Evolutionary conservation across 371 early-diverging fungal genomes (phyloP).

Genomic region (Mucor saturninus): DNA sequence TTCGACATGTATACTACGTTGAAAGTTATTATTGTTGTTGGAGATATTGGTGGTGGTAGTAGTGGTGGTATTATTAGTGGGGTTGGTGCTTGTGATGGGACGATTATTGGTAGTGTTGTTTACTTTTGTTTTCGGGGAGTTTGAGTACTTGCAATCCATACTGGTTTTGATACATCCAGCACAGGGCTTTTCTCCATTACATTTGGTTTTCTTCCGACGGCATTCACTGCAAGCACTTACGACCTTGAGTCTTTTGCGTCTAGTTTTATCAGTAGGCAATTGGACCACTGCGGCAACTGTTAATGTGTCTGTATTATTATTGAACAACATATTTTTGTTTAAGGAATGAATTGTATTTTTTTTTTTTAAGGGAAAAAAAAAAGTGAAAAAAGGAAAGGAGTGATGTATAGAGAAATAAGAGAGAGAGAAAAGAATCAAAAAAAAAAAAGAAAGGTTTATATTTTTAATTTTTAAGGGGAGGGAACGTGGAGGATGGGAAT

Average conservation of each 20-base stretch:
- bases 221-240: slow-evolving; percentile 68
- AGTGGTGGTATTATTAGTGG: not conserved
- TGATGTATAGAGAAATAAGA: slow-evolving; percentile 4
- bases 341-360: slow-evolving; percentile 5
- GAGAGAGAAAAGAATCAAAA: slow-evolving; percentile 11
- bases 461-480: slow-evolving; percentile 20
- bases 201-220: slow-evolving; percentile 66
- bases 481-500: slow-evolving; percentile 26
- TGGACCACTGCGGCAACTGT: slow-evolving; percentile 18
- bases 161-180: slow-evolving; percentile 44
- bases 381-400: slow-evolving; percentile 11
- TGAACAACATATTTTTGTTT: slow-evolving; percentile 9
- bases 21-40: not conserved
- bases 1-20: not conserved
- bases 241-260: slow-evolving; percentile 58
- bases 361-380: slow-evolving; percentile 7
- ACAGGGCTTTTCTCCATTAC: slow-evolving; percentile 69
- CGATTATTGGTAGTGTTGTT: slow-evolving; percentile 13
- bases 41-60: not conserved
- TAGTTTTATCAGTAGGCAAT: slow-evolving; percentile 37
- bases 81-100: not conserved
- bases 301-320: slow-evolving; percentile 6
- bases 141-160: slow-evolving; percentile 44
- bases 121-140: slow-evolving; percentile 29
- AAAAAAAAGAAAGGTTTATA: slow-evolving; percentile 12